Conservation (phyloP, 2,329 filamentous ascomycete species). For the Fusarium devonianum region DNA sequence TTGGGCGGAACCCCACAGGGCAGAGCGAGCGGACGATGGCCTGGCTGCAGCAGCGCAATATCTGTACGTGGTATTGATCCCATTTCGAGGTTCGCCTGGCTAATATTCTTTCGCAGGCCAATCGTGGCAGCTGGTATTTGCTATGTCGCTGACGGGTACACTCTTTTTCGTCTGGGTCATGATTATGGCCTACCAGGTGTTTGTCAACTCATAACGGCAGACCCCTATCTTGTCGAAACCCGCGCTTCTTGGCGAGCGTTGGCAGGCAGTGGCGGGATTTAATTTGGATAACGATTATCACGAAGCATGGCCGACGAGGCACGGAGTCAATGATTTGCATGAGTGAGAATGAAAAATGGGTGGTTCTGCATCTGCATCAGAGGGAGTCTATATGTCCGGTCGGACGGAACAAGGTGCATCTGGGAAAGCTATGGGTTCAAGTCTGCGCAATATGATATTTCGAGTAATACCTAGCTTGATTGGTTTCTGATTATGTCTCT, state of each 20-base stretch:
- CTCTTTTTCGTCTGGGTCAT: slow-evolving; percentile 73
- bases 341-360: not conserved
- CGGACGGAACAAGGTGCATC: slow-evolving; percentile 18
- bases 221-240: not conserved
- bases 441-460: not conserved
- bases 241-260: not conserved
- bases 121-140: slow-evolving; percentile 70
- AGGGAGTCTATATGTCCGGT: slow-evolving; percentile 16
- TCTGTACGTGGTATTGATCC: slow-evolving; percentile 59
- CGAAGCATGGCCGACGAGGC: slow-evolving; percentile 30
- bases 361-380: slow-evolving; percentile 8
- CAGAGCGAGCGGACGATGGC: slow-evolving; percentile 64
- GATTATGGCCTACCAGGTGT: slow-evolving; percentile 72
- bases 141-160: slow-evolving; percentile 65
- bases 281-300: slow-evolving; percentile 26
- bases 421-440: slow-evolving; percentile 1
- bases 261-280: not conserved
- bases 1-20: slow-evolving; percentile 57
- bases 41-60: slow-evolving; percentile 68
- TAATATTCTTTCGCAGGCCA: slow-evolving; percentile 54
- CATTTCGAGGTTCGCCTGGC: too few relatives aligned
- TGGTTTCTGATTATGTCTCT: too few relatives aligned
- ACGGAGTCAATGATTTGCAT: slow-evolving; percentile 30
- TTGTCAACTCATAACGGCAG: slow-evolving; percentile 51
- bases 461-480: too few relatives aligned